Evolutionary conservation across 106 monocot species (phyloP), one percentile per base, ranked within the genome.

Genomic region (Platanthera guangdongensis): DNA sequence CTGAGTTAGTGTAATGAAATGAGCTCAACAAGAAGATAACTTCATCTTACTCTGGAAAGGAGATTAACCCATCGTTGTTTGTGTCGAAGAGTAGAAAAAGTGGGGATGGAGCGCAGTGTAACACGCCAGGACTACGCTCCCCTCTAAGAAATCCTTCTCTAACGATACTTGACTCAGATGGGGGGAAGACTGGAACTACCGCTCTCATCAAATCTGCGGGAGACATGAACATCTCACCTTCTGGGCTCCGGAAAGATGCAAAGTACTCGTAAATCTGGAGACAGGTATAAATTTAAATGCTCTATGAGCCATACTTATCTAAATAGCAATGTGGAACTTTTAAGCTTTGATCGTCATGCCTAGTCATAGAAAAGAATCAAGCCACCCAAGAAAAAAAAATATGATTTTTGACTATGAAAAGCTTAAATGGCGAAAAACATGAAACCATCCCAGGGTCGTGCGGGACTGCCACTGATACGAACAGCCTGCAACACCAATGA

Each of bases 11-110:
- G 39, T 30, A 67, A 67, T 16, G 47, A 1, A 46, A 68, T 68
- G 4, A 32, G 68, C 45, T 68, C 39, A 6, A 70, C 47, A n/a
- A 70, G 14, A 70, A 51, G 22, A 8, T 21, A 51, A 72, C 50
- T 65, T 54, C 8, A 75, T 74, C 91, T 86, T 84, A 99, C 99
- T 99, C 99, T 53, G 88, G 76, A 63, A 94, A 99, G 49, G 94
- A 94, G 81, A 99, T 94, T 32, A 94, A 85, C 13, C 99, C 94
- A 78, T 99, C 94, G 74, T 85, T 88, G 62, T 99, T 92, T 32
- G 92, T 94, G 79, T 99, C 99, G 81, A 99, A 99, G 52, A 94
- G 94, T 92, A 90, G 89, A 79, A 99, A 99, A 57, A 94, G 90
- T 3, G 68, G 65, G 4, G 99, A 99, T 50, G 99, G 86, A 78